Percentiles rank a stretch among this genome's conserved stretches.
phyloP scores from a whole-genome alignment of 305 asterid genomes.

The Plantago lanceolata region DNA sequence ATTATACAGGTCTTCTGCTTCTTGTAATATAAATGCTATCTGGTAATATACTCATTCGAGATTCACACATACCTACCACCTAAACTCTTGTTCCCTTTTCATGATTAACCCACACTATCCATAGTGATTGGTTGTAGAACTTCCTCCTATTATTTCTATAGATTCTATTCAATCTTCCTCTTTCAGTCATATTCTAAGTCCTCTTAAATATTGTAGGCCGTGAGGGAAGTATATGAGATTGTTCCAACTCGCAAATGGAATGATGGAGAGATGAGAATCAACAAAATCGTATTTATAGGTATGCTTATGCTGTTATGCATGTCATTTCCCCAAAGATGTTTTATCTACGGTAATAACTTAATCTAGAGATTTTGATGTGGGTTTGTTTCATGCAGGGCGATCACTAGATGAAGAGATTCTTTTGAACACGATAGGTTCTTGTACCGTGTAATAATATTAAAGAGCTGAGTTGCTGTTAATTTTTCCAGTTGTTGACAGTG shows the following conservation, averaged over 20 bases:
- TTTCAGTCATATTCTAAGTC: constrained; percentile 9
- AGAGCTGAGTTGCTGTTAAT: neutral
- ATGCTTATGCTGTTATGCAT: too few species aligned
- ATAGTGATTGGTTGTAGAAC: neutral
- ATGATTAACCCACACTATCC: neutral
- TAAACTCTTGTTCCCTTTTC: neutral
- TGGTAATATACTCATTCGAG: neutral
- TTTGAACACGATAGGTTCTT: constrained; percentile 41
- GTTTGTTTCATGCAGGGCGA: constrained; percentile 49
- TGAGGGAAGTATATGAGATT: constrained; percentile 92
- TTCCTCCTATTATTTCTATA: neutral
- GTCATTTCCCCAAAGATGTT: neutral
- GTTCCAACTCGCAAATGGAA: constrained; percentile 83
- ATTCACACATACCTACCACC: neutral
- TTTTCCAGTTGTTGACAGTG: neutral
- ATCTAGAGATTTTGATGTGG: constrained; percentile 7
- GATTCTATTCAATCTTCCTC: neutral
- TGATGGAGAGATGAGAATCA: constrained; percentile 54
- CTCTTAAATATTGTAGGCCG: constrained; percentile 48
- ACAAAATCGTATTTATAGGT: constrained; percentile 89
- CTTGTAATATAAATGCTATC: neutral
- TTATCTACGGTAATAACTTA: neutral
- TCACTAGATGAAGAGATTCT: constrained; percentile 64
- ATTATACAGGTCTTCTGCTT: neutral
- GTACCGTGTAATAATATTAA: constrained; percentile 30